These are phyloP conservation scores for Rhodomyrtus tomentosa DNA, from an alignment of 345 rosid genomes.

Conservation along the genomic window DNA sequence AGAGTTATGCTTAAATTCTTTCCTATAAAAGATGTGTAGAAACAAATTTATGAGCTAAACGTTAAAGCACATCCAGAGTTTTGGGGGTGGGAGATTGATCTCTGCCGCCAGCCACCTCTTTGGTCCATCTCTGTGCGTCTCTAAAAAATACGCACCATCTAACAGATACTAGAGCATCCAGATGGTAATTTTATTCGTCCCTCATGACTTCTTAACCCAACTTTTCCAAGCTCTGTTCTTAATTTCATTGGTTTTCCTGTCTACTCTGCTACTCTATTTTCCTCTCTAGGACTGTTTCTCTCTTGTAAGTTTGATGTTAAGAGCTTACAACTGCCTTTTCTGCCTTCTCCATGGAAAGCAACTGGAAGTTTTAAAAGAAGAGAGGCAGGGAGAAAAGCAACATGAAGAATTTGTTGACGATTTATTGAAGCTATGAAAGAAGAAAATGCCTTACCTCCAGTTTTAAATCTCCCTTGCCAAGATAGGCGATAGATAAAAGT, in stretches of 20 bases:
- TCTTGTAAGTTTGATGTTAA: not conserved
- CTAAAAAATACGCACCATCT: not conserved
- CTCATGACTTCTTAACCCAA: not conserved
- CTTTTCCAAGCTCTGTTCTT: not conserved
- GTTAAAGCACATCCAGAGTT: not conserved
- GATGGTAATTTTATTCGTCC: not conserved
- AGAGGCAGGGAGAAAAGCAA: not conserved
- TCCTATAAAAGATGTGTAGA: not conserved
- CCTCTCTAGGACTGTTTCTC: not conserved
- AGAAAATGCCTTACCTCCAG: slow-evolving; percentile 23
- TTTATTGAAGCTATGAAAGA: too few species aligned
- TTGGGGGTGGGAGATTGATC: not conserved
- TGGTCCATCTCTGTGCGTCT: not conserved
- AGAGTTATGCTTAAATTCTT: too few species aligned
- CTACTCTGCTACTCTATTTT: not conserved
- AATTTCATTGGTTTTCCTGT: not conserved
- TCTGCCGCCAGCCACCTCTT: not conserved
- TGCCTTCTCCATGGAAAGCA: too few species aligned
- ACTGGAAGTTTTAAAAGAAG: not conserved
- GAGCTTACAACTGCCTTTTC: not conserved
- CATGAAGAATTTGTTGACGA: not conserved
- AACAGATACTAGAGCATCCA: not conserved
- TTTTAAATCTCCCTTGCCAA: slow-evolving; percentile 18
- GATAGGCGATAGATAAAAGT: slow-evolving; percentile 19
- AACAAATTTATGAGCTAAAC: not conserved